Base-by-base conservation (phyloP, 176 grass and related monocot species). In the Coix lacrymajobi region DNA sequence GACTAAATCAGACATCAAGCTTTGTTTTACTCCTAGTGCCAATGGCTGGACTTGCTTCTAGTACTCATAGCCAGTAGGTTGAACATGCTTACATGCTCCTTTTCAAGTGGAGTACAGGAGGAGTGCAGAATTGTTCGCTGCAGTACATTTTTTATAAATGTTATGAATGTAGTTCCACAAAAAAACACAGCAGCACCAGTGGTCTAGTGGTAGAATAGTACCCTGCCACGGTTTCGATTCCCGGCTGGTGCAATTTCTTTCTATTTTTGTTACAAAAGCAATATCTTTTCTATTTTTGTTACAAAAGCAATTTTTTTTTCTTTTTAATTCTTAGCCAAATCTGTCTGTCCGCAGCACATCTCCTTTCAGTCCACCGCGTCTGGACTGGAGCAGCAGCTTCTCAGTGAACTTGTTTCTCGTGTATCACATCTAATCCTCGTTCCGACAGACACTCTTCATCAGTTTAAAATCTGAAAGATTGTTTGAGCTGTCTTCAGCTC, bases 201-300 rank as follows among this genome's bases (percentile, higher is more conserved):
- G 73, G 83, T 94, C 89, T 88, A 91, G 89, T 93, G 93, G 89
- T 95, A 89, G 87, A 91, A 88, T 91, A 88, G 89, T 89, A 91
- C 89, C 87, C 89, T 94, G 89, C 89, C 89, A 92, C 79, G 89
- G 91, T 95, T 90, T 90, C 79, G 88, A 86, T 86, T 90, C 84
- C 79, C 79, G 84, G 88, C 88, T 86, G 87, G 76, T 89, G 87
- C 81, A 89, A 0, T 4, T 19, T 3, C n/a, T 8, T 8, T 8
- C 8, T 6, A 7, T 17, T 49, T 45, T 6, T 13, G 1, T 20
- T 7, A 52, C 49, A 52, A 1, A 8, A 60, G 1, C 8, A 20
- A 58, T 58, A 9, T 24, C n/a, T n/a, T 8, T 8, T 8, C 8
- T 6, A 7, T 17, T 49, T 45, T 6, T 13, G 1, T 20, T 7